Evolutionary conservation across 2,329 filamentous ascomycete genomes (phyloP).

Genomic region (Akanthomyces uredinophilus): DNA sequence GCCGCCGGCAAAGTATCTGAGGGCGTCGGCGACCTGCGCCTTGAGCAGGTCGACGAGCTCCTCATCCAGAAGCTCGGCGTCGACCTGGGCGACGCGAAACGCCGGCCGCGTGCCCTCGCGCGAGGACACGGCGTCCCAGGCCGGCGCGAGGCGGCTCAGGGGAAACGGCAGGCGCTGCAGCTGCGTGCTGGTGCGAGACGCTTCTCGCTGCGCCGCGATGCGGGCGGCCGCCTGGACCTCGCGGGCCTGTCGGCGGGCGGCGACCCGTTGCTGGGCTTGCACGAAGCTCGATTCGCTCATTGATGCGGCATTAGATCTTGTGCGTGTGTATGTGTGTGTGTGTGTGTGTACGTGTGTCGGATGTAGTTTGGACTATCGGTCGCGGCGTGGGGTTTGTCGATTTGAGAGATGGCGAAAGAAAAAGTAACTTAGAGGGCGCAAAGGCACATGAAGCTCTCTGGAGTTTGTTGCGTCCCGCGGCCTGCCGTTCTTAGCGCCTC

Average conservation of each 20-base stretch:
- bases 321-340: too few relatives aligned
- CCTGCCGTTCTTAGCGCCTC: conserved; percentile 7
- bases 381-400: not conserved
- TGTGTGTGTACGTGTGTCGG: too few relatives aligned
- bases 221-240: conserved; percentile 60
- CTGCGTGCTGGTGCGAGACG: conserved; percentile 49
- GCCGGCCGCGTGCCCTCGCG: conserved; percentile 76
- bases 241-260: conserved; percentile 71
- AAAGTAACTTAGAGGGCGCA: not conserved
- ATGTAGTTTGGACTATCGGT: not conserved
- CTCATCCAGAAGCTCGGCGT: conserved; percentile 90
- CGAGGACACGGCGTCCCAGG: conserved; percentile 68
- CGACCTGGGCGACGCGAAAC: conserved; percentile 92
- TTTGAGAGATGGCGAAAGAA: not conserved
- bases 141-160: conserved; percentile 52
- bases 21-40: conserved; percentile 76
- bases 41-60: conserved; percentile 84
- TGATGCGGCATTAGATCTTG: conserved; percentile 18
- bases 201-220: conserved; percentile 44
- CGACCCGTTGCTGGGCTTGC: conserved; percentile 81
- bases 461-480: conserved; percentile 1
- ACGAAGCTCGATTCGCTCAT: conserved; percentile 67
- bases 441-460: conserved; percentile 4
- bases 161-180: conserved; percentile 57
- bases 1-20: conserved; percentile 76